Evolutionary conservation across 2,329 filamentous ascomycete genomes (phyloP), one percentile per base, ranked within the genome.

Genomic region (Ophiocordyceps robertsii): DNA sequence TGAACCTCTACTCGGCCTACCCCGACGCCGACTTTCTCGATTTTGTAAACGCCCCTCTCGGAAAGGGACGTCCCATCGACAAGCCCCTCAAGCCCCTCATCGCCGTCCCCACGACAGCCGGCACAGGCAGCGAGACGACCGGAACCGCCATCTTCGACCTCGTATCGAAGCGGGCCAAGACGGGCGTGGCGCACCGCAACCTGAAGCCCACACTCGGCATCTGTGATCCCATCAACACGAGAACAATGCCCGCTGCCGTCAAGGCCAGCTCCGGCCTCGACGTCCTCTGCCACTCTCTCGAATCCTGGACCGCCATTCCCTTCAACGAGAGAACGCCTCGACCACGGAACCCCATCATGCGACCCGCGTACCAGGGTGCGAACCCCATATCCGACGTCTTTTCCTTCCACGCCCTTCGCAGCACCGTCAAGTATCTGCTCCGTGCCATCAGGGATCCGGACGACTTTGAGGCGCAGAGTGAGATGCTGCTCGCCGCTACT

Each of bases 321-420:
- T 98, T 87, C 67, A 73, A 84, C 53, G 83, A 95, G 69, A 80
- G 92, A 40, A 77, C 72, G 0, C 92, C 92, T 0, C 73, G 90
- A 3, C 93, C 93, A 0, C 65, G 76, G 4, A 96, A 98, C 59
- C 92, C 93, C 0, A 85, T 98, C 52, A 73, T 90, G 46, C 75
- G 92, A 4, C 92, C 92, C 0, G 89, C 92, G 0, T 98, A 98
- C 58, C 92, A 98, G 62, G 92, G 92, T 35, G 88, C 92, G 7
- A 98, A 98, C 59, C 92, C 92, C 3, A 98, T 98, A 53, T 93
- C 85, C 37, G 92, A 98, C 59, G 90, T 98, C 51, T 98, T 98
- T 69, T 93, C 86, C 4, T 72, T 98, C 17, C 82, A 85, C 52
- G 89, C 92, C 0, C 73, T 98, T 6, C 73, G 77, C 29, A 76